Conservation (phyloP, 257 asterid genomes). For the Penstemon eatonii region DNA sequence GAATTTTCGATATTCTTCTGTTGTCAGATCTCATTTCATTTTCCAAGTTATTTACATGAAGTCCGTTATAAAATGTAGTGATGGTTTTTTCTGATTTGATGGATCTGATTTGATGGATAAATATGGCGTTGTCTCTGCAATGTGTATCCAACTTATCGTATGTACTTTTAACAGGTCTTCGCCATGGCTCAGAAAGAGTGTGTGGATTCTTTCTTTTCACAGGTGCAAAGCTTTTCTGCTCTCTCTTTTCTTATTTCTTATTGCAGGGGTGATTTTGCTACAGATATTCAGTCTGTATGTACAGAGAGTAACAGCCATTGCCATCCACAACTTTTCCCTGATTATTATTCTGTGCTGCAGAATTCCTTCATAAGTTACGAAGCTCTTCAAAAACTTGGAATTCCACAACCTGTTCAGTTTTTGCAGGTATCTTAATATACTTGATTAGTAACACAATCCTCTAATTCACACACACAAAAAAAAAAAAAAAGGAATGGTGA, state of each 20-base stretch:
- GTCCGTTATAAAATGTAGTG: not conserved
- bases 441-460: not conserved
- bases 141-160: slow-evolving; percentile 21
- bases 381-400: slow-evolving; percentile 85
- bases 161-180: slow-evolving; percentile 65
- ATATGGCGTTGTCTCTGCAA: slow-evolving; percentile 4
- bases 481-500: too few species aligned
- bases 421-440: slow-evolving; percentile 68
- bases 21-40: not conserved
- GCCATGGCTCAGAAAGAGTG: slow-evolving; percentile 91
- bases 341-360: slow-evolving; percentile 45
- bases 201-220: slow-evolving; percentile 85
- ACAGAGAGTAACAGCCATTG: slow-evolving; percentile 7
- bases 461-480: too few species aligned
- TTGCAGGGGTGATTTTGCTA: not conserved
- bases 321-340: not conserved
- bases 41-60: slow-evolving; percentile 12
- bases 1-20: not conserved
- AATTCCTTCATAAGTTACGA: slow-evolving; percentile 81
- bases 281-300: slow-evolving; percentile 6
- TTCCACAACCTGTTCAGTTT: slow-evolving; percentile 80
- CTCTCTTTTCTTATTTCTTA: not conserved
- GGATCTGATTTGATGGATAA: not conserved
- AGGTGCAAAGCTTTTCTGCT: slow-evolving; percentile 46
- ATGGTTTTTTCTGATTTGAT: slow-evolving; percentile 1